These are phyloP conservation scores for Themeda triandra DNA, from an alignment of 176 grass and related monocot species.

Conservation along the genomic window DNA sequence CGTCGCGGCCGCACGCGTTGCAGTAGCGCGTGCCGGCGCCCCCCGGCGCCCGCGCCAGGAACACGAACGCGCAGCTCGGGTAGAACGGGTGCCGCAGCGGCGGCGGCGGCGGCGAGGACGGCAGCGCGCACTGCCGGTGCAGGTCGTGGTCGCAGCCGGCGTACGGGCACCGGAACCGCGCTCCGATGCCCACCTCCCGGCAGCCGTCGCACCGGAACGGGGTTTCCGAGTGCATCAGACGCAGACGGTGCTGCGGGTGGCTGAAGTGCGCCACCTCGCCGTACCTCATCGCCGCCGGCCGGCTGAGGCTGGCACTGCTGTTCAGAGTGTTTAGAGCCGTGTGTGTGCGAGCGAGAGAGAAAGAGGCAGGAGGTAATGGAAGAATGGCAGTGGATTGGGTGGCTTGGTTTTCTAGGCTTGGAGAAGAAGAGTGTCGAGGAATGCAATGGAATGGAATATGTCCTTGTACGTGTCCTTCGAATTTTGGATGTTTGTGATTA, in stretches of 20 bases:
- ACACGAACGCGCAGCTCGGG: slow-evolving; percentile 74
- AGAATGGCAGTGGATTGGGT: background rate
- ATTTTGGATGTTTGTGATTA: background rate
- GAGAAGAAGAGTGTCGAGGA: slow-evolving; percentile 19
- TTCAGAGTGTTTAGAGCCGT: background rate
- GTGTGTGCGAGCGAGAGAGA: background rate
- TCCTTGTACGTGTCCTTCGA: background rate
- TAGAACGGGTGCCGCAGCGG: slow-evolving; percentile 89
- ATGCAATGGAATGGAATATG: slow-evolving; percentile 27
- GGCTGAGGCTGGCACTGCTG: background rate
- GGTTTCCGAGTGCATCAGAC: slow-evolving; percentile 66
- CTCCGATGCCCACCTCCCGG: slow-evolving; percentile 78
- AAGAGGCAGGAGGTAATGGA: too few relatives aligned
- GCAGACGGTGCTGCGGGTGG: slow-evolving; percentile 91
- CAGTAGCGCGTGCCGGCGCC: slow-evolving; percentile 49
- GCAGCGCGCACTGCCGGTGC: slow-evolving; percentile 83
- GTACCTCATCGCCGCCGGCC: slow-evolving; percentile 58
- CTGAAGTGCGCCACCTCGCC: slow-evolving; percentile 80
- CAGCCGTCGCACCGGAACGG: slow-evolving; percentile 95
- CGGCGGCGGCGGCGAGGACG: slow-evolving; percentile 36
- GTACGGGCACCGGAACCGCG: slow-evolving; percentile 62
- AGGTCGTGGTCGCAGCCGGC: slow-evolving; percentile 79
- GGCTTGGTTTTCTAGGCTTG: slow-evolving; percentile 9
- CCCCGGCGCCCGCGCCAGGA: slow-evolving; percentile 53
- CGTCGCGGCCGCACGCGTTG: slow-evolving; percentile 89